These are phyloP conservation scores for Salinomyces thailandicus DNA, from an alignment of 2,329 filamentous ascomycete species.

Conservation along the genomic window DNA sequence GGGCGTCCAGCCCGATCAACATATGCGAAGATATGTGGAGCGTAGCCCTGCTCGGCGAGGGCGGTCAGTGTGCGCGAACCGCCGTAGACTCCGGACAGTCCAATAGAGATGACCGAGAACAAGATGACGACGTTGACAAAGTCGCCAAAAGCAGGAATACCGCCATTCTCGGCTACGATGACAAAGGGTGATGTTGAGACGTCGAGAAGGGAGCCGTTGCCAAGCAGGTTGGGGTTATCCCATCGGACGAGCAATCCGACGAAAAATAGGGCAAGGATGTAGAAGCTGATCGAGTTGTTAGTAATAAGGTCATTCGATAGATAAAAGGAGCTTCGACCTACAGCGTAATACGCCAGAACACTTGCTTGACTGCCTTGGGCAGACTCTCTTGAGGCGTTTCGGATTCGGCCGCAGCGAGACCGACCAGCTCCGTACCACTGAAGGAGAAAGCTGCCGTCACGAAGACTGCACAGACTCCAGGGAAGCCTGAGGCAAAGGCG, in stretches of 20 bases:
- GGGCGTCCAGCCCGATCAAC: constrained; percentile 77
- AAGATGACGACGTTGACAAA: constrained; percentile 70
- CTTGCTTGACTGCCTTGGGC: constrained; percentile 22
- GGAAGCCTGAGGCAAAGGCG: constrained; percentile 18
- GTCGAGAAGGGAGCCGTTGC: constrained; percentile 22
- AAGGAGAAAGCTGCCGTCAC: constrained; percentile 40
- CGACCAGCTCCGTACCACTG: constrained; percentile 42
- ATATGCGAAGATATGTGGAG: constrained; percentile 63
- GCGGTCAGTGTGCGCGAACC: constrained; percentile 48
- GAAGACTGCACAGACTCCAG: constrained; percentile 20
- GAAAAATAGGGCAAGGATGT: constrained; percentile 22
- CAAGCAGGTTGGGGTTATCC: constrained; percentile 40
- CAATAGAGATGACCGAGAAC: constrained; percentile 46
- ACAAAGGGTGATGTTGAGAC: constrained; percentile 48
- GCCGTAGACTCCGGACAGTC: constrained; percentile 48
- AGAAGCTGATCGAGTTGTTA: too few relatives aligned
- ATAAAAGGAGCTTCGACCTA: too few relatives aligned
- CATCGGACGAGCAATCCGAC: constrained; percentile 23
- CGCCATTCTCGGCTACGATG: constrained; percentile 58
- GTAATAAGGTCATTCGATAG: too few relatives aligned
- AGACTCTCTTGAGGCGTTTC: constrained; percentile 37
- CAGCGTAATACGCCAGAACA: constrained; percentile 27
- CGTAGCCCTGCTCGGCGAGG: constrained; percentile 33
- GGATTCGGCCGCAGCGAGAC: constrained; percentile 43
- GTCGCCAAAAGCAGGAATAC: constrained; percentile 55